Evolutionary conservation across 106 monocot species (phyloP).

Genomic region (Hemerocallis citrina): DNA sequence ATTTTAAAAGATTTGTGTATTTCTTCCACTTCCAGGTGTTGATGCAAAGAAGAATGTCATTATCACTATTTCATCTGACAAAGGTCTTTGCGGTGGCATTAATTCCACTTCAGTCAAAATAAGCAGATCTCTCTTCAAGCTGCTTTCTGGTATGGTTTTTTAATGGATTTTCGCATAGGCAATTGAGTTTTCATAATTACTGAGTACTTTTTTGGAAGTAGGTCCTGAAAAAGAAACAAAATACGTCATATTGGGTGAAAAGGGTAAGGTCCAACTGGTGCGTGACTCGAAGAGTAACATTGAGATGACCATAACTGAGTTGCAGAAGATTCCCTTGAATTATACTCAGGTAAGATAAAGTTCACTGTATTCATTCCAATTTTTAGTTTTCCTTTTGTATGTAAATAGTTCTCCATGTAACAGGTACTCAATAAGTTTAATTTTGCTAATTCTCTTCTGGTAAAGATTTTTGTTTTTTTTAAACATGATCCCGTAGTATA

Average conservation of each 20-base stretch:
- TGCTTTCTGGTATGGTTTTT: constrained; percentile 59
- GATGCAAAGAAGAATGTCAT: constrained; percentile 98
- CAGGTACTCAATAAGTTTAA: too few species aligned
- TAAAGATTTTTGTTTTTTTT: too few species aligned
- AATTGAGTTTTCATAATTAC: background rate
- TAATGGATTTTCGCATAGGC: background rate
- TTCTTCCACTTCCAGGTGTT: constrained; percentile 31
- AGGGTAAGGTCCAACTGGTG: constrained; percentile 85
- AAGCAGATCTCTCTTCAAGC: constrained; percentile 74
- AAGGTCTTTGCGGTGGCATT: constrained; percentile 98
- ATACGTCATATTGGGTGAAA: constrained; percentile 86
- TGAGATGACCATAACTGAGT: constrained; percentile 49
- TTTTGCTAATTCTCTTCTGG: too few species aligned
- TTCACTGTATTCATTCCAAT: too few species aligned
- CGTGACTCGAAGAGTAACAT: constrained; percentile 76
- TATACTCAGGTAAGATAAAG: constrained; percentile 65
- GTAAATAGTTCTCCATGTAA: too few species aligned
- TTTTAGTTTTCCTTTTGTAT: too few species aligned
- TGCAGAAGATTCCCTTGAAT: constrained; percentile 87
- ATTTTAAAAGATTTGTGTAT: background rate
- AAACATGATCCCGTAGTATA: too few species aligned
- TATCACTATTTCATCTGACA: constrained; percentile 74
- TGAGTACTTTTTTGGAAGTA: constrained; percentile 18
- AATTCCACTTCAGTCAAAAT: constrained; percentile 93
- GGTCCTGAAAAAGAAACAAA: constrained; percentile 86